Evolutionary conservation across 768 basidiomycete species (phyloP), one percentile per base, ranked within the genome.

Genomic region (Cystoderma amianthinum): DNA sequence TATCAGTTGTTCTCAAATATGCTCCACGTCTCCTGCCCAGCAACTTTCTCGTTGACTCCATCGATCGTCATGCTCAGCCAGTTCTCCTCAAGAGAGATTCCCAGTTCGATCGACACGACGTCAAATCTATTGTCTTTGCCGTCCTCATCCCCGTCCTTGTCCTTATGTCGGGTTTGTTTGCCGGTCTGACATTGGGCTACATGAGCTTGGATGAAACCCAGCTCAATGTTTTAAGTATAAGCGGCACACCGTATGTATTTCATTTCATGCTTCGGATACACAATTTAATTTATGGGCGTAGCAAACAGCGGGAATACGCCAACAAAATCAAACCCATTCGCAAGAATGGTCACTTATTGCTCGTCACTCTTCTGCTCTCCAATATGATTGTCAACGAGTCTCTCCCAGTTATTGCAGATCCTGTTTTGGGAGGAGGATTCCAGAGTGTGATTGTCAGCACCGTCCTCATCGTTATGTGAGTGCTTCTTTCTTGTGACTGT

Each of bases 351-450:
- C 88, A 91, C 56, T 65, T 89, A 21, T 69, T 92, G 7, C 76
- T 92, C 44, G 86, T 89, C 42, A 89, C 87, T 0, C 77, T 90
- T 28, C 74, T 91, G 7, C 64, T 93, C 21, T 82, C 85, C 23
- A 93, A 94, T 61, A 93, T 94, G 91, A 87, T 93, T 43, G 83
- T 85, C 52, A 93, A 93, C 57, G 90, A 92, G 63, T 72, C 85
- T 0, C 76, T 92, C 3, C 91, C 92, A 24, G 74, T 93, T 48
- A 88, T 94, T 44, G 72, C 84, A 9, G 85, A 88, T 55, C 76
- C 78, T 3, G 68, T 91, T 25, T 71, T 95, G 2, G 88, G 88
- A 18, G 87, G 88, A 12, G 87, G 88, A 11, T 64, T 81, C 11
- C 77, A 72, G 53, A 81, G 85, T 40, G 88, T 93, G 44, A 71